Base-by-base conservation (phyloP, 441 rosid species). In the Raphanus hybrid region DNA sequence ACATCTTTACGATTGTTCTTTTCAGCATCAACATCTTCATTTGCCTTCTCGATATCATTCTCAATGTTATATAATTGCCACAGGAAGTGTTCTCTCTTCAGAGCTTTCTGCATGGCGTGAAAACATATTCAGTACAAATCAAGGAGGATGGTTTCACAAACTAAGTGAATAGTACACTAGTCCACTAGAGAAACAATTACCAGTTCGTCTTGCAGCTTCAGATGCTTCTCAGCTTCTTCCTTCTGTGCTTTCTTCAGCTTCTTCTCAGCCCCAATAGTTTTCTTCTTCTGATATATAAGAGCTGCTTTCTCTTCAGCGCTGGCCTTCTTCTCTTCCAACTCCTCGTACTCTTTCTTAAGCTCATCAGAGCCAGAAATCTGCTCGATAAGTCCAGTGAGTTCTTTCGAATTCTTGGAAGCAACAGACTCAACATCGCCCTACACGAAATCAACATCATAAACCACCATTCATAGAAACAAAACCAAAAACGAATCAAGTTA, bases 361-460 rank as follows among this genome's bases (percentile, higher is more conserved):
- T 94, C 98, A 75, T 93, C 98, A 10, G 99, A 93, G 34, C 98
- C 98, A 64, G 99, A 96, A 70, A 96, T 94, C 84, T 93, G 93
- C 89, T 96, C 99, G 54, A 96, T 86, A 64, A 96, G 82, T 32
- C 83, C 93, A 60, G 99, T 96, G 78, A 96, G 89, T 71, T 96
- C 99, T 82, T 93, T 93, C 2, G 99, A 91, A 82, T 92, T 96
- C 79, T 96, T 96, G 8, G 99, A 93, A 18, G 99, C 99, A 84
- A 96, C 92, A 20, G 99, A 96, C 86, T 96, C 99, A 73, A 96
- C 99, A 84, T 96, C 98, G 63, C 99, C 99, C 99, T 96, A 65
- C 57, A 78, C 65, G 16, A 52, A 64, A 35, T 35, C 39, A 50
- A 50, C 57, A 78, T 65, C 32, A 54, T 60, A 37, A 16, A 52